Evolutionary conservation across 1,284 basidiomycete genomes (phyloP), one percentile per base, ranked within the genome.

Genomic region (Sanghuangporus weigelae): DNA sequence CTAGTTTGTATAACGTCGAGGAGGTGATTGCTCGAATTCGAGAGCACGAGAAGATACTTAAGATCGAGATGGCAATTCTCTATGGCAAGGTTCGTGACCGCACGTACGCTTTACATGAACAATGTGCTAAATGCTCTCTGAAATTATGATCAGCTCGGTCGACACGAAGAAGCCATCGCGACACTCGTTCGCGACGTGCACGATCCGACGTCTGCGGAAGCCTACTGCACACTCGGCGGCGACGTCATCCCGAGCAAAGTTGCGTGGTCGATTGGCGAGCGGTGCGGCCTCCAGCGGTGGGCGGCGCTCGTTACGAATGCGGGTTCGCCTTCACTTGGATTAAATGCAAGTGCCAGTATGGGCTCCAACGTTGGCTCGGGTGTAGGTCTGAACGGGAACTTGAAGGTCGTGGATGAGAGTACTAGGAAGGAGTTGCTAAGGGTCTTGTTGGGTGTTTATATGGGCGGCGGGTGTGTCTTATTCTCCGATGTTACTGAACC

Each of bases 401-500:
- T 68, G 68, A 79, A 74, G 55, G 79, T 78, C 0, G 79, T 82
- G 7, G 81, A 86, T 57, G 81, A 84, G n/a, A 78, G 76, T 16
- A 73, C 81, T 62, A 85, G 84, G 73, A 80, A 79, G 69, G 78
- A 79, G 21, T 74, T 95, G 67, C 74, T 94, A 68, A 84, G 82
- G 74, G 81, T 87, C 44, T 73, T 96, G 36, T 72, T 96, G 63
- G 85, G 90, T 71, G 89, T 95, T 8, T 94, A 94, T 73, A 88
- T 94, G 86, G 79, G 77, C 54, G 84, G 87, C 59, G 84, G 84
- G 87, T 89, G 69, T 63, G 85, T 79, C 31, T 46, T 26, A 35
- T 35, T 51, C 31, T 23, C 51, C 55, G 36, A 21, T 58, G 35
- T 1, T 10, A n/a, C 12, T 54, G 57, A 50, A 48, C 14, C n/a